Percentiles rank a stretch among this genome's conserved stretches.
These are phyloP conservation scores for Apocynum venetum DNA, from an alignment of 257 asterid genomes.

Conservation along the genomic window DNA sequence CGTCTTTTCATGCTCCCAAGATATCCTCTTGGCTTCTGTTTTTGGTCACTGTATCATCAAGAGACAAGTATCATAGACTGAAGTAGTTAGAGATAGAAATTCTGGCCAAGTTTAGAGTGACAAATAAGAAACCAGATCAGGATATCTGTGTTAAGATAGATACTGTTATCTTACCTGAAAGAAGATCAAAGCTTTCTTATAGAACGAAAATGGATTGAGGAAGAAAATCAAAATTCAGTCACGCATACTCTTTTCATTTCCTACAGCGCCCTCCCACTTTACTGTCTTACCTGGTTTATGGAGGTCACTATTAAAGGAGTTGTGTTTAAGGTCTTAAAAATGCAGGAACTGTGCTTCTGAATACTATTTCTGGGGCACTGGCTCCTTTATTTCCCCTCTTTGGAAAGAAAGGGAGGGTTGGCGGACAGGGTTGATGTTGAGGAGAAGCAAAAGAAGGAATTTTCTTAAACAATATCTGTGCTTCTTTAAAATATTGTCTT, in stretches of 20 bases:
- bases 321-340: neutral
- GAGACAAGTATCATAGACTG: neutral
- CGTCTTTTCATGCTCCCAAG: neutral
- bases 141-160: neutral
- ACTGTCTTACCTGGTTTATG: neutral
- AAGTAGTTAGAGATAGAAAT: neutral
- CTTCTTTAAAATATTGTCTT: neutral
- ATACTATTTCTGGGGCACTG: neutral
- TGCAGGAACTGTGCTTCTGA: neutral
- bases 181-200: neutral
- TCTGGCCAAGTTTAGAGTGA: neutral
- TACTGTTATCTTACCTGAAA: neutral
- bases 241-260: neutral
- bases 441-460: neutral
- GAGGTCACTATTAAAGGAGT: neutral
- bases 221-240: neutral
- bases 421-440: neutral
- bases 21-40: neutral
- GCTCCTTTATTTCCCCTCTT: neutral
- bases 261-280: neutral
- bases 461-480: neutral
- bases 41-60: neutral
- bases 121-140: neutral
- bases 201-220: neutral
- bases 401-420: neutral